phyloP scores from a whole-genome alignment of 2,329 filamentous ascomycete species.

The Calcarisporium arbuscula region DNA sequence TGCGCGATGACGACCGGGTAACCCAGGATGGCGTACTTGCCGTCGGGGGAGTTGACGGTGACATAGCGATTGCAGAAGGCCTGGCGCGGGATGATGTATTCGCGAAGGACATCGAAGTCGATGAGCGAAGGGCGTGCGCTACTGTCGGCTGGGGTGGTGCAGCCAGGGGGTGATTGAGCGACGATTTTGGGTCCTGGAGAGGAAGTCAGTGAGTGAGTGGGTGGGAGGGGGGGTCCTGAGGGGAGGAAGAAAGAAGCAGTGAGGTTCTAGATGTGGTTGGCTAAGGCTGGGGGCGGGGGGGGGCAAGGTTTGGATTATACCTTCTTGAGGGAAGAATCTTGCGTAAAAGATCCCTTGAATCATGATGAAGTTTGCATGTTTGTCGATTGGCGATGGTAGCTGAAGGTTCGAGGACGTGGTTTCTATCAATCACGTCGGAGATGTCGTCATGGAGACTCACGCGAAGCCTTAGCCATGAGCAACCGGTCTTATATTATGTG shows the following conservation, averaged over 20 bases:
- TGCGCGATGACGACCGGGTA: conserved; percentile 84
- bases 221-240: no score
- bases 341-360: conserved; percentile 68
- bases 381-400: conserved; percentile 1
- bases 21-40: conserved; percentile 71
- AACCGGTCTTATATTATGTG: no score
- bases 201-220: background rate
- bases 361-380: conserved; percentile 33
- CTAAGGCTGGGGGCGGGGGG: background rate
- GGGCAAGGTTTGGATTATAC: conserved; percentile 29
- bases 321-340: conserved; percentile 60
- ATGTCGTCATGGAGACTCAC: no score
- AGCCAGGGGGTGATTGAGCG: conserved; percentile 56
- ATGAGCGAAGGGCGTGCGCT: conserved; percentile 54
- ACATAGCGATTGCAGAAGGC: conserved; percentile 91
- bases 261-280: no score
- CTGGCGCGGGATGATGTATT: conserved; percentile 91
- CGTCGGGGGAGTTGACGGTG: conserved; percentile 65
- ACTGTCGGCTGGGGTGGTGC: conserved; percentile 43
- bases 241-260: no score
- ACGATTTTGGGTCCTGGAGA: conserved; percentile 53
- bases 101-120: conserved; percentile 78
- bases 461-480: no score
- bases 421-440: no score
- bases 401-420: background rate